These are phyloP conservation scores for Knoxia roxburghii DNA, from an alignment of 257 asterid genomes.

Conservation along the genomic window DNA sequence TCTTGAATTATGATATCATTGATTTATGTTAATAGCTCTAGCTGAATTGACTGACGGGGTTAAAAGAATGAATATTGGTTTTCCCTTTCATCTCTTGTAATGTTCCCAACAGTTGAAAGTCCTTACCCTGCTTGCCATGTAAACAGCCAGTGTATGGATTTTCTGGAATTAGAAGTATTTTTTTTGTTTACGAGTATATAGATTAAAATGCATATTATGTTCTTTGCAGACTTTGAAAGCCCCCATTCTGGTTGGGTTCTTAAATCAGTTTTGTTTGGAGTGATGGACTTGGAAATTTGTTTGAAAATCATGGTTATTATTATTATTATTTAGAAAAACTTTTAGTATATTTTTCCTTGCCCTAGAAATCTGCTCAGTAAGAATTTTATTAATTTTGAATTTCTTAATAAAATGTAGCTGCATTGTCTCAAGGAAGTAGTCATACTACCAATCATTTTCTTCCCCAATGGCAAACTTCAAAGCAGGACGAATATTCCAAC, in stretches of 20 bases:
- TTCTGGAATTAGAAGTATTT: background rate
- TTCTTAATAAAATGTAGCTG: constrained; percentile 35
- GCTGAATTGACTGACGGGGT: background rate
- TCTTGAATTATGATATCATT: background rate
- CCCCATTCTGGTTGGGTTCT: background rate
- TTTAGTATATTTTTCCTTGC: background rate
- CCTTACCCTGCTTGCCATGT: background rate
- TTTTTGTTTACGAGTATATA: background rate
- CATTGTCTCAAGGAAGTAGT: constrained; percentile 45
- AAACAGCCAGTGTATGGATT: background rate
- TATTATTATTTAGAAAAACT: too few relatives aligned
- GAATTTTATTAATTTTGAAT: too few relatives aligned
- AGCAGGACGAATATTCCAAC: constrained; percentile 41
- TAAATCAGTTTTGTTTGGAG: background rate
- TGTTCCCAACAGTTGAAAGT: background rate
- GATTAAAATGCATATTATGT: too few relatives aligned
- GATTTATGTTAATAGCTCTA: background rate
- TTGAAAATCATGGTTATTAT: background rate
- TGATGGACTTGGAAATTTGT: background rate
- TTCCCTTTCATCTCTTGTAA: background rate
- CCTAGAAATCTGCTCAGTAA: too few relatives aligned
- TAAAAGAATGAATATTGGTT: background rate
- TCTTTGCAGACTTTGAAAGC: background rate
- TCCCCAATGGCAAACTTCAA: constrained; percentile 55
- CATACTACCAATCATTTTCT: constrained; percentile 40